Base-by-base conservation (phyloP, 108 stramenopile species). In the Fistulifera pelliculosa region DNA sequence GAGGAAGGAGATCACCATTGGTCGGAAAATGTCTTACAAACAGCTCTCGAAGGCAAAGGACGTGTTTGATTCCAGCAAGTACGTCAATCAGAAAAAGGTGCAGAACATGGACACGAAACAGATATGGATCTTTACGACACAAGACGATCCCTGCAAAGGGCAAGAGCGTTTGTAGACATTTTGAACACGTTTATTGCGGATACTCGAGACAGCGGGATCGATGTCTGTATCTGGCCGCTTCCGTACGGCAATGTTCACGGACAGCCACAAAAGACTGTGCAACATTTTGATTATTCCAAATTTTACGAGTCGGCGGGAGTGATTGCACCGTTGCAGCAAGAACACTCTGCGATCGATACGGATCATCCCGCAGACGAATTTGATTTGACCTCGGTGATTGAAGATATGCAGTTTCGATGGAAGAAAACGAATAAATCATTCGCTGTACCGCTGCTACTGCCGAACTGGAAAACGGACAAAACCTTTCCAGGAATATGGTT, bases 111-210 rank as follows among this genome's bases (percentile, higher is more conserved):
- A 88, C 57, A 60, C 74, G 16, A 74, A 70, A 52, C 31, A 72
- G 8, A 62, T 88, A 38, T 88, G 86, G 86, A 81, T 88, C 35
- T 75, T 88, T 45, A 84, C 86, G 60, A 81, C 81, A 48, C 52
- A 69, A 41, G 81, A 78, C 50, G 64, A 81, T 74, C 69, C 76
- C 0, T 68, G 70, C 38, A n/a, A 49, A 16, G 61, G 56, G 19
- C 48, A 71, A 26, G 68, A 70, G 31, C 61, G 41, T 48, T 38
- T 67, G 41, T 23, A 60, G 16, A 21, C 71, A 53, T 19, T 24
- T 42, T 83, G 21, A 27, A 63, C 13, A 67, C 49, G 16, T 61
- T 67, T 16, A 78, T 73, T 7, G 65, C 60, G n/a, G 82, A 84
- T 50, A 65, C 54, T 38, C 48, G 65, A 22, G 80, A 80, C 38